Evolutionary conservation across 257 asterid genomes (phyloP), one percentile per base, ranked within the genome.

Genomic region (Solanum ossicruentum): DNA sequence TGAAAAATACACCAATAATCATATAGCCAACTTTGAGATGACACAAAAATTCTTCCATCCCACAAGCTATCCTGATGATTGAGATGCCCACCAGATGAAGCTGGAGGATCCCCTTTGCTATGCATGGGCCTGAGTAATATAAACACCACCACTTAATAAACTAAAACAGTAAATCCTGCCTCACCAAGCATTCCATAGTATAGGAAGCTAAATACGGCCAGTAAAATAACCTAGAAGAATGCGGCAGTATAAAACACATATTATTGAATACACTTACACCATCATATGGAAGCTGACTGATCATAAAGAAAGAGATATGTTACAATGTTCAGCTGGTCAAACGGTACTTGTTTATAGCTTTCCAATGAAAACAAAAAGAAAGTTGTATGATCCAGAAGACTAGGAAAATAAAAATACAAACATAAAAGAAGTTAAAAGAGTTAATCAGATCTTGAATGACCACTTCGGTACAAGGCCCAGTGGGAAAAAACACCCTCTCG

Each of bases 21-120:
- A 52, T 67, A 51, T 39, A 83, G 55, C 52, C 58, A 67, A 78
- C 66, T 85, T 87, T 86, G 83, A 69, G 86, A 86, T 66, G 88
- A 82, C 89, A 87, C 79, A 71, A 86, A 55, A 73, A 77, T 79
- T 84, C 90, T 86, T 88, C 89, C 87, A 90, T 85, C 88, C 85
- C 87, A 86, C 85, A 87, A 85, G 89, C 86, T 75, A 81, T 75
- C 75, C 79, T 51, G 86, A 85, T 71, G 49, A 86, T 84, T 69
- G 89, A 86, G 84, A 86, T 71, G 89, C 88, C 91, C 90, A 87
- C 87, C 91, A 84, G 80, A 86, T 80, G 87, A 88, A 90, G 92
- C 88, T 87, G 86, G 85, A 88, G 90, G 91, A 88, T 90, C 90
- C 86, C 89, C 87, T 86, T 88, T 84, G 87, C 84, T 66, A 87